A percentile compares a stretch with the other conserved stretches of the same genome.
These are phyloP conservation scores for Aspergillus melleus DNA, from an alignment of 2,329 filamentous ascomycete genomes.

Conservation along the genomic window DNA sequence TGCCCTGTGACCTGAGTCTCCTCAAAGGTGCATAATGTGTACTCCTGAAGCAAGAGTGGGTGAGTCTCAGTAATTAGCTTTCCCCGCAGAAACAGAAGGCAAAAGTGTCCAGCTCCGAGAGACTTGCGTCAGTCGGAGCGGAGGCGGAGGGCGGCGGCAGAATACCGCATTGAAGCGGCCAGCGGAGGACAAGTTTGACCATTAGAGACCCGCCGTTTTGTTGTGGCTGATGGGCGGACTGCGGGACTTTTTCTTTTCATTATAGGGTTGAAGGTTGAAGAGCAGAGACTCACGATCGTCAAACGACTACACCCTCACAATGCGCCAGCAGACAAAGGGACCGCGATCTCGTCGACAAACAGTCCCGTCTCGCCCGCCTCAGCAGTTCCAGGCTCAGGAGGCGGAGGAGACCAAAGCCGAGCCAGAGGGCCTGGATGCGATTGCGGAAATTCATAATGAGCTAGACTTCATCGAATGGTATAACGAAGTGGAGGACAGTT, in stretches of 20 bases:
- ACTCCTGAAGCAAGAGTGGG: neutral
- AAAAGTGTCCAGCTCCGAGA: constrained; percentile 6
- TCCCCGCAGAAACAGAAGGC: neutral
- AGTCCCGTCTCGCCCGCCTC: constrained; percentile 35
- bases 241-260: neutral
- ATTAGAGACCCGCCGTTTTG: neutral
- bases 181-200: constrained; percentile 15
- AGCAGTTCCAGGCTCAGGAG: constrained; percentile 27
- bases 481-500: constrained; percentile 59
- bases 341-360: constrained; percentile 39
- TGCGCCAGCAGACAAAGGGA: constrained; percentile 31
- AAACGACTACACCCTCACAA: constrained; percentile 13
- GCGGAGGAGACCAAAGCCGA: constrained; percentile 16
- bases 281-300: neutral
- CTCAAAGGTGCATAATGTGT: constrained; percentile 5
- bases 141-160: constrained; percentile 34
- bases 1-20: constrained; percentile 7
- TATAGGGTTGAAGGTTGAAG: neutral
- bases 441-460: constrained; percentile 54
- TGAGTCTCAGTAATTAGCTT: neutral
- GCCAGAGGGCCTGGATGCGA: constrained; percentile 14
- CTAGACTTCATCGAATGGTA: constrained; percentile 63
- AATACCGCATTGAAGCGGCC: constrained; percentile 30
- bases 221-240: neutral
- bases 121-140: constrained; percentile 27